phyloP scores from a whole-genome alignment of 2,329 filamentous ascomycete species.

The Tolypocladium endophyticum region DNA sequence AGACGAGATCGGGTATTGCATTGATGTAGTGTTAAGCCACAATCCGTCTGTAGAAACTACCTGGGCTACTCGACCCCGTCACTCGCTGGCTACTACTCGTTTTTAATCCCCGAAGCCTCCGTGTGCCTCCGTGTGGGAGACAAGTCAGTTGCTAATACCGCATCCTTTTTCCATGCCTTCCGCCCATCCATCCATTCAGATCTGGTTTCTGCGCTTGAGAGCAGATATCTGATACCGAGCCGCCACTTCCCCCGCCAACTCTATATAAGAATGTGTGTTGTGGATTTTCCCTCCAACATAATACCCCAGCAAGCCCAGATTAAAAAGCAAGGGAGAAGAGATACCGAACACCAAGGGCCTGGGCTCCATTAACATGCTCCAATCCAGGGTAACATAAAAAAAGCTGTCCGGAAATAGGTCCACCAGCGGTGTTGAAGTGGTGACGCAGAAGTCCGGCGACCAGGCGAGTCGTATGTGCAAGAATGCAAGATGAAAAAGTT shows the following conservation, averaged over 20 bases:
- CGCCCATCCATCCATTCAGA: background rate
- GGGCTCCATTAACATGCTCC: background rate
- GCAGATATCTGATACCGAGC: background rate
- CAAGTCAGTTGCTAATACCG: background rate
- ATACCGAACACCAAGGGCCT: background rate
- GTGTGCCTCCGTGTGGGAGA: background rate
- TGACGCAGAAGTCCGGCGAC: background rate
- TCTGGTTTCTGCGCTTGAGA: background rate
- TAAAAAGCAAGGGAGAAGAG: background rate
- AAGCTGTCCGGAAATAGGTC: background rate
- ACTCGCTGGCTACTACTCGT: background rate
- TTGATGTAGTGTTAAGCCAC: background rate
- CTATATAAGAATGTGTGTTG: background rate
- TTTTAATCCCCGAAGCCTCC: background rate
- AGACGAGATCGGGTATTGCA: background rate
- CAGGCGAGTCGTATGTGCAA: background rate
- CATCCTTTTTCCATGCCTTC: background rate
- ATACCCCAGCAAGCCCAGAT: background rate
- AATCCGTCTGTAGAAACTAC: background rate
- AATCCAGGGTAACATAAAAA: background rate
- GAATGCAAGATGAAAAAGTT: background rate
- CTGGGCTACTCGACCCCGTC: background rate
- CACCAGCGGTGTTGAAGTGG: slow-evolving; percentile 1
- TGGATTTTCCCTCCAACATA: background rate
- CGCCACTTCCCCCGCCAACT: background rate